A percentile compares a stretch with the other conserved stretches of the same genome.
Conservation (phyloP, 768 basidiomycete genomes). For the Termitomyces sp. region DNA sequence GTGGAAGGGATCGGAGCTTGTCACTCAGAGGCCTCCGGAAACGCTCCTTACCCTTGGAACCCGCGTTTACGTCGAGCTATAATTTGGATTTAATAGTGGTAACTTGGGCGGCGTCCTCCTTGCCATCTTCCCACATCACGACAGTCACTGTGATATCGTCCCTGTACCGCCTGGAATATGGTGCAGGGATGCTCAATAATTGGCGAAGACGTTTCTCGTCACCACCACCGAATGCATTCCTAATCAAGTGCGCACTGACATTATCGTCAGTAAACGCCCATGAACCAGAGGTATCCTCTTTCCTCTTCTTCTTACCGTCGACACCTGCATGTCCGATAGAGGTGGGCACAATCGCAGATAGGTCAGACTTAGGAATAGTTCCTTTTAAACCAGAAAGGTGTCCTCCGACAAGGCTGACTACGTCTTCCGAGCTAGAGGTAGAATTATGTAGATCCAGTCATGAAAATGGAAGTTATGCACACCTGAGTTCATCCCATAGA, state of each 20-base stretch:
- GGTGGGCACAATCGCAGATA: conserved; percentile 53
- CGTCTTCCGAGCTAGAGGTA: conserved; percentile 65
- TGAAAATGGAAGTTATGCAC: neutral
- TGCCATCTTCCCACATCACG: conserved; percentile 76
- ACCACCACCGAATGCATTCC: conserved; percentile 90
- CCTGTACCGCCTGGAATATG: conserved; percentile 67
- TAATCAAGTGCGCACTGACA: conserved; percentile 74
- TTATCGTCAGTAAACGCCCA: conserved; percentile 84
- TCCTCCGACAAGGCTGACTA: conserved; percentile 82
- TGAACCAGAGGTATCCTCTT: conserved; percentile 33
- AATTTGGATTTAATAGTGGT: conserved; percentile 42
- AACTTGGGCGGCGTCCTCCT: conserved; percentile 34
- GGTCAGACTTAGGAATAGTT: conserved; percentile 49
- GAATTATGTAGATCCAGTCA: neutral
- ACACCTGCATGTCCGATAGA: conserved; percentile 48
- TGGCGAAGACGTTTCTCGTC: conserved; percentile 52
- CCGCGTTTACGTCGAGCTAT: no score
- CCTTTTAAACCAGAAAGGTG: conserved; percentile 72
- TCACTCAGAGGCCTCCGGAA: no score
- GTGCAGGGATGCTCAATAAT: conserved; percentile 78
- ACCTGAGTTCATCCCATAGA: conserved; percentile 68
- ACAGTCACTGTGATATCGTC: conserved; percentile 87
- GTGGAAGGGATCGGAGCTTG: no score
- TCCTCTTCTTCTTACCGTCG: conserved; percentile 55
- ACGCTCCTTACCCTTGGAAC: no score